Evolutionary conservation across 371 early-diverging fungal genomes (phyloP).

Genomic region (Zopfochytrium polystomum): DNA sequence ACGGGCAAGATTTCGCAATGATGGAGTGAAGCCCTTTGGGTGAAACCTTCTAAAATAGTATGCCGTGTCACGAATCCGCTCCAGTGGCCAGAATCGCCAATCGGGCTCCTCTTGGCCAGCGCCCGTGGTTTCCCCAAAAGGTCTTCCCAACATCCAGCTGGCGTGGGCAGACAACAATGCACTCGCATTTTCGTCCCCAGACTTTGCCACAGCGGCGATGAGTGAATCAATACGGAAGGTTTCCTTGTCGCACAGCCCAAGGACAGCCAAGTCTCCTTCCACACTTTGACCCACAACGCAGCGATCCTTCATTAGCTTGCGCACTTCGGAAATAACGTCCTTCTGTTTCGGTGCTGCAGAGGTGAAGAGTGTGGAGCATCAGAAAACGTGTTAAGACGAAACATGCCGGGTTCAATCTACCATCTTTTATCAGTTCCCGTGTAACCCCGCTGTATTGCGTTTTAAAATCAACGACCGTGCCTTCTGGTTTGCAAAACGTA

Average conservation of each 20-base stretch:
- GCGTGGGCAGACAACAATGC: too few species aligned
- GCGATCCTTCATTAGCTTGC: slow-evolving; percentile 68
- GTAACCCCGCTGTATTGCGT: slow-evolving; percentile 84
- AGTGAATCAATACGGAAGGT: too few species aligned
- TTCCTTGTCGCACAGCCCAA: slow-evolving; percentile 9
- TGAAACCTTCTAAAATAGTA: slow-evolving; percentile 27
- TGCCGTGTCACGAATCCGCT: slow-evolving; percentile 27
- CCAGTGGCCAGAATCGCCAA: slow-evolving; percentile 6
- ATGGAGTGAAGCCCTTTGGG: slow-evolving; percentile 22
- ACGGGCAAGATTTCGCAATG: slow-evolving; percentile 69
- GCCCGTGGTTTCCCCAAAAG: too few species aligned
- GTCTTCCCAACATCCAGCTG: too few species aligned
- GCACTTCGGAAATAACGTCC: slow-evolving; percentile 68
- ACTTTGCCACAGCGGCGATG: too few species aligned
- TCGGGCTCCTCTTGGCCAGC: too few species aligned
- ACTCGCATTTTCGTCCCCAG: too few species aligned
- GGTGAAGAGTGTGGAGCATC: background rate
- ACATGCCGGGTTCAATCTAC: slow-evolving; percentile 31
- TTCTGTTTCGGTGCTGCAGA: slow-evolving; percentile 57
- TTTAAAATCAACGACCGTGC: slow-evolving; percentile 82
- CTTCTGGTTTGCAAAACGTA: slow-evolving; percentile 73
- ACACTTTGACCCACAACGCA: slow-evolving; percentile 85
- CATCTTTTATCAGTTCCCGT: slow-evolving; percentile 57
- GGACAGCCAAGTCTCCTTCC: slow-evolving; percentile 68
- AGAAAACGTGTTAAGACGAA: background rate